Percentiles rank a stretch among this genome's conserved stretches.
phyloP scores from a whole-genome alignment of 768 basidiomycete species.

The Russula ochroleuca region DNA sequence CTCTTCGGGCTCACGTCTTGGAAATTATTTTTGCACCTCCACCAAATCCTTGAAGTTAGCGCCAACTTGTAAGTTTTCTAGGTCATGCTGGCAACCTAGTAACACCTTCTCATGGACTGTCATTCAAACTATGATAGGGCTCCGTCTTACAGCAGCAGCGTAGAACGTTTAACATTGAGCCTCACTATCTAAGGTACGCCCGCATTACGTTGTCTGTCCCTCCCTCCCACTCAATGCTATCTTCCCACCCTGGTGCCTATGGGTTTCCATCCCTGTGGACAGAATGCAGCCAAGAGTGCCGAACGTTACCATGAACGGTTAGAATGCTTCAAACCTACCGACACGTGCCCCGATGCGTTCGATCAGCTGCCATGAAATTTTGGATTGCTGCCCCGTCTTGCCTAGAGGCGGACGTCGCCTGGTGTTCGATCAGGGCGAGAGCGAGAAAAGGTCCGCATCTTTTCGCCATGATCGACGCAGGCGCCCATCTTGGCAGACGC shows the following conservation, averaged over 20 bases:
- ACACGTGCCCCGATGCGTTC: neutral
- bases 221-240: neutral
- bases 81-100: neutral
- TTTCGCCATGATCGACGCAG: neutral
- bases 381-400: neutral
- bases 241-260: neutral
- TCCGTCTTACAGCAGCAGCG: neutral
- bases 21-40: too few species aligned
- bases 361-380: neutral
- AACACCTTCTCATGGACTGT: neutral
- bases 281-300: neutral
- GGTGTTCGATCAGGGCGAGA: neutral
- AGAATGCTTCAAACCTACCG: too few species aligned
- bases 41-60: too few species aligned
- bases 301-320: neutral
- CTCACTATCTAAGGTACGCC: neutral
- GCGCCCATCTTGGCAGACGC: neutral
- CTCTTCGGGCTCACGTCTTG: too few species aligned
- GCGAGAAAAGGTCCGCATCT: neutral
- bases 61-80: neutral
- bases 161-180: too few species aligned
- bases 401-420: neutral
- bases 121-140: neutral
- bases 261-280: neutral
- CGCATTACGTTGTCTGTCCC: neutral